Base-by-base conservation (phyloP, 441 rosid genomes). In the Erodium texanum region DNA sequence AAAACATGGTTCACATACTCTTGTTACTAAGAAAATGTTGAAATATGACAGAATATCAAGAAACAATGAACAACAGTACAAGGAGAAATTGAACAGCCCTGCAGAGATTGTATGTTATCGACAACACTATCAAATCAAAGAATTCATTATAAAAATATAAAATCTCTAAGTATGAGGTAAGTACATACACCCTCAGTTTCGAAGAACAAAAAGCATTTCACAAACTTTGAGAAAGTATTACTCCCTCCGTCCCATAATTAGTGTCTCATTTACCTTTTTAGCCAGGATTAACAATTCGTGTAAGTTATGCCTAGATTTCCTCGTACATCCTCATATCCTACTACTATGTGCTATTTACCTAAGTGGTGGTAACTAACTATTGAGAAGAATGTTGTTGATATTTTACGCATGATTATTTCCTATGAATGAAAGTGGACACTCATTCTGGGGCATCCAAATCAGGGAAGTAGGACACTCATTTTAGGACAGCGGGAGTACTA, bases 11-110 rank as follows among this genome's bases (percentile, higher is more conserved):
- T 20, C 62, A 19, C 62, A 19, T 56, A 19, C 24, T 56, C 62
- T 56, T 56, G 24, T 56, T 22, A 56, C 10, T 1, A 22, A 2
- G 24, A 50, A 56, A 19, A 56, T 10, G 24, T 19, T 19, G 62
- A 56, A 56, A 56, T 20, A 9, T 56, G 62, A 56, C 24, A 56
- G 62, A 56, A 19, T 56, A 56, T 56, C 62, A 56, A 56, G 62
- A 56, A 19, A 56, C 62, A 56, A 56, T 56, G 24, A 10, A 56
- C 24, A 56, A 9, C 24, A 18, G 20, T 56, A 56, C 20, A 27
- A 56, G 24, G 62, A 56, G 24, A 56, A 19, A 20, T 56, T 19
- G 62, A 56, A 56, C 24, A 50, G 62, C 1, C 24, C 62, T 56
- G 8, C 4, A 20, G 24, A 56, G 24, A 56, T 19, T 20, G 14